Evolutionary conservation across 2,329 filamentous ascomycete genomes (phyloP).

Genomic region (Clathrospora elynae): DNA sequence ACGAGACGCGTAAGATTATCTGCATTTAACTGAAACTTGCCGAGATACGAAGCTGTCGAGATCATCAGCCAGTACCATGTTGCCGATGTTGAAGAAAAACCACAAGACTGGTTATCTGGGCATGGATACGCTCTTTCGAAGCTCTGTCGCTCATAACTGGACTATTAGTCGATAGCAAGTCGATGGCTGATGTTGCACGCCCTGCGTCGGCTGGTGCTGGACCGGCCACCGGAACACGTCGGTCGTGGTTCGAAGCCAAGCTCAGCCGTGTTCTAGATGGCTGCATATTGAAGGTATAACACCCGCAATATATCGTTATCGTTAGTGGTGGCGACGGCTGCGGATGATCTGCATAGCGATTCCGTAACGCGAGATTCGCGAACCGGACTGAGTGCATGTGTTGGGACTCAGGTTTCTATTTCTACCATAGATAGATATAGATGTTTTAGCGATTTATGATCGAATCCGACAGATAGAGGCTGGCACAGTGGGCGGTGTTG

Average conservation of each 20-base stretch:
- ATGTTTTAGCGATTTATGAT: no score
- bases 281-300: slow-evolving; percentile 2
- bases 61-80: neutral
- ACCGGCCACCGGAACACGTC: neutral
- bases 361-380: no score
- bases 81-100: neutral
- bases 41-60: slow-evolving; percentile 20
- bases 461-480: no score
- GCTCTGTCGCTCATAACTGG: no score
- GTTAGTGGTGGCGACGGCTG: slow-evolving; percentile 4
- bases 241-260: neutral
- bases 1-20: slow-evolving; percentile 19
- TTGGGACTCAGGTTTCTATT: no score
- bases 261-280: slow-evolving; percentile 14
- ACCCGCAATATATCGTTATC: slow-evolving; percentile 5
- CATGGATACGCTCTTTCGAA: no score
- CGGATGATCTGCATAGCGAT: slow-evolving; percentile 5
- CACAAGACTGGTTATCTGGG: neutral
- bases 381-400: no score
- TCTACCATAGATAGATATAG: no score
- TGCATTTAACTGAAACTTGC: slow-evolving; percentile 36
- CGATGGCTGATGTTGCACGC: no score
- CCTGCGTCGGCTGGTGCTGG: no score
- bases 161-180: no score
- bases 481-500: no score